Evolutionary conservation across 164 flowering plant species (phyloP).

Genomic region (Nymphaea thermarum): DNA sequence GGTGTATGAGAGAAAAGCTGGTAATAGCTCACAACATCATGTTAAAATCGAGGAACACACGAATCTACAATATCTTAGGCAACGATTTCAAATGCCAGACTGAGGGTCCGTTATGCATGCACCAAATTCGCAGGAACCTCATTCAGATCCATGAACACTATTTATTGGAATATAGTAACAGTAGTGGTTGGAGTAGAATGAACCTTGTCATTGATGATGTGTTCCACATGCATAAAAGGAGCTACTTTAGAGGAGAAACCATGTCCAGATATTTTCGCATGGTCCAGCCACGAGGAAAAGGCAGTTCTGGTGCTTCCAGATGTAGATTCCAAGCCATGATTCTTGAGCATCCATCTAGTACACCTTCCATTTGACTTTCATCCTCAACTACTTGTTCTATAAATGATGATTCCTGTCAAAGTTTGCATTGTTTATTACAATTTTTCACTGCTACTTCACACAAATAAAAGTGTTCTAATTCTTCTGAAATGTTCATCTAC

Average conservation of each 20-base stretch:
- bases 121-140: background rate
- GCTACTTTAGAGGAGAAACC: background rate
- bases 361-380: constrained; percentile 90
- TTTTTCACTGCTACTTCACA: too few species aligned
- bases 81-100: background rate
- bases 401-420: constrained; percentile 50
- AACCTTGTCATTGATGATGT: background rate
- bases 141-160: background rate
- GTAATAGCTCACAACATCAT: background rate
- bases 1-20: too few species aligned
- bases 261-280: constrained; percentile 23
- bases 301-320: constrained; percentile 23
- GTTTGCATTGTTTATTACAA: background rate
- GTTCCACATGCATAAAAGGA: background rate
- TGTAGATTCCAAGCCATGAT: constrained; percentile 64
- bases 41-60: background rate
- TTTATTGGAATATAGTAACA: background rate
- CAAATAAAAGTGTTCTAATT: too few species aligned
- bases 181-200: background rate
- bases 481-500: too few species aligned
- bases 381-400: constrained; percentile 85
- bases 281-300: constrained; percentile 44
- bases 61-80: background rate
- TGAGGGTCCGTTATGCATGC: background rate
- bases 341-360: constrained; percentile 35